Evolutionary conservation across 345 rosid genomes (phyloP), one percentile per base, ranked within the genome.

Genomic region (Brassica rapa): DNA sequence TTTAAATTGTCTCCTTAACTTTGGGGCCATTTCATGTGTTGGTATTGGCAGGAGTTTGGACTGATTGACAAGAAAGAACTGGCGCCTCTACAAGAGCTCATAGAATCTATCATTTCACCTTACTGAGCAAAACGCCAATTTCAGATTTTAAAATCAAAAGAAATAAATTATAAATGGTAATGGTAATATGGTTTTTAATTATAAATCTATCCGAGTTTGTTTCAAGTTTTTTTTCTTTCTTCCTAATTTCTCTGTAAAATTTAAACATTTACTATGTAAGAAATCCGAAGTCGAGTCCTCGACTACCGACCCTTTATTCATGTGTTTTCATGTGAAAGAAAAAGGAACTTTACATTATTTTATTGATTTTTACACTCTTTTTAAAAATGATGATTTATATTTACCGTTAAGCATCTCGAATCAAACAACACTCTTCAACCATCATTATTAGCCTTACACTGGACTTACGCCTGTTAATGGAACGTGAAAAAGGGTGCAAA

Each of bases 31-130:
- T 68, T 30, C 4, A 46, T 51, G 57, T 62, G 8, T 3, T 62
- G 9, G 25, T 43, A 35, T 55, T 61, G 14, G 82, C 91, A 95
- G 99, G 98, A 95, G 81, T 95, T 95, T 79, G 94, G 91, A 74
- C 86, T 95, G 68, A 89, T 95, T 8, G 99, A 95, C 85, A 95
- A 90, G 92, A 91, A 90, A 87, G 99, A 95, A 85, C 96, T 95
- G 1, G 99, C 93, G 1, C 99, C 99, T 9, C 91, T 95, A 41
- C 98, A 95, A 62, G 99, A 95, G 72, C 96, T 95, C 76, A 85
- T 95, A 78, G 98, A 95, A 21, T 91, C 99, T 74, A 91, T 94
- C 60, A 81, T 88, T 49, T 85, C 87, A 67, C 96, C 98, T 32
- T 91, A 93, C 78, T 94, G 75, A 88, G 73, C 63, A 65, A 75